A percentile compares a stretch with the other conserved stretches of the same genome.
Conservation (phyloP, 306 rosid species). For the Gynostemma pentaphyllum region DNA sequence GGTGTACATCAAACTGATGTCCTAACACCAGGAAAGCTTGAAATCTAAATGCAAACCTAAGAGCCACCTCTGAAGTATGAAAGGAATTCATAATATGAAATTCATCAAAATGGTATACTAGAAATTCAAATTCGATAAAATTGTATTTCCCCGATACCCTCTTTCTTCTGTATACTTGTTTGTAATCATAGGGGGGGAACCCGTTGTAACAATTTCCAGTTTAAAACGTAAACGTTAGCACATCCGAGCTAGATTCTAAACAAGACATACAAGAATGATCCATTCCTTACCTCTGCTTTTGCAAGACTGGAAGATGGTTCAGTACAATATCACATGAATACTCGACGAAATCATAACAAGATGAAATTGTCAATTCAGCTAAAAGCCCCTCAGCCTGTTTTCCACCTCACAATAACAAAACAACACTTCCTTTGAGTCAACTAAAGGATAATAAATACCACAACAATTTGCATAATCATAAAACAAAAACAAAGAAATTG, state of each 20-base stretch:
- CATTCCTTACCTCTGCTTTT: constrained; percentile 61
- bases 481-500: neutral
- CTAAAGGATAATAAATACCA: neutral
- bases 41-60: neutral
- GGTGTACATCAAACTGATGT: neutral
- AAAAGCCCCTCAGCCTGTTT: constrained; percentile 86
- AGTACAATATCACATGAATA: constrained; percentile 55
- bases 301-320: constrained; percentile 66
- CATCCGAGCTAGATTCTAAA: neutral
- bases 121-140: neutral
- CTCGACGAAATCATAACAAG: constrained; percentile 84
- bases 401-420: constrained; percentile 20
- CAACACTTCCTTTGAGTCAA: neutral
- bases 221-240: neutral
- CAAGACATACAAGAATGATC: neutral
- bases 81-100: neutral
- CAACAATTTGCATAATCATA: neutral
- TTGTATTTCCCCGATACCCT: neutral
- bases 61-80: neutral
- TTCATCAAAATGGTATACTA: neutral
- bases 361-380: constrained; percentile 51
- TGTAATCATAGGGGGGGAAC: neutral
- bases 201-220: neutral
- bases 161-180: neutral
- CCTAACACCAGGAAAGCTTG: neutral